phyloP scores from a whole-genome alignment of 176 grass and related monocot species.

The Aegilops bicornis region DNA sequence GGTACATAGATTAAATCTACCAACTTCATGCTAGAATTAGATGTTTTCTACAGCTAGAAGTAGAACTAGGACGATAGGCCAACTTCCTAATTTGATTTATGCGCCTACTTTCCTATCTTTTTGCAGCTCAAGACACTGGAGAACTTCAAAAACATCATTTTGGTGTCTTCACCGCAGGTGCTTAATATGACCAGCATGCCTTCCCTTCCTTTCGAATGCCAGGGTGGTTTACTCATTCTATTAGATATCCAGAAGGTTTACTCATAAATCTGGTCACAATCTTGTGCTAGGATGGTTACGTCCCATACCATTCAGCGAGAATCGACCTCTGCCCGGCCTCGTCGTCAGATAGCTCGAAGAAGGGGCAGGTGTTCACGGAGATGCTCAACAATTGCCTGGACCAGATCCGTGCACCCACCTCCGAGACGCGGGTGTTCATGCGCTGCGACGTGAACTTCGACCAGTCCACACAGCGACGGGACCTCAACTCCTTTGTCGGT shows the following conservation, averaged over 20 bases:
- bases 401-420: conserved; percentile 64
- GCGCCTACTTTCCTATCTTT: conserved; percentile 20
- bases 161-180: conserved; percentile 93
- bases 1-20: conserved; percentile 37
- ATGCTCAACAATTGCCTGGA: conserved; percentile 89
- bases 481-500: conserved; percentile 82
- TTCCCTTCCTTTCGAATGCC: background rate
- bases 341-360: conserved; percentile 64
- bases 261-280: background rate
- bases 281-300: conserved; percentile 73
- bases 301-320: conserved; percentile 89
- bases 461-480: conserved; percentile 51
- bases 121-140: conserved; percentile 83
- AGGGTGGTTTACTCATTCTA: background rate
- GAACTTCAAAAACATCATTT: conserved; percentile 85
- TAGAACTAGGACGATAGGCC: background rate
- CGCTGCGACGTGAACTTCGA: conserved; percentile 84
- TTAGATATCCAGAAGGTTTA: background rate
- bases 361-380: conserved; percentile 71
- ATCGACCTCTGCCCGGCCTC: conserved; percentile 67
- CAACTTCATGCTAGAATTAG: background rate
- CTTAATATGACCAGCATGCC: conserved; percentile 2
- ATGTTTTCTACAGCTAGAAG: background rate
- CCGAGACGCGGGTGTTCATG: conserved; percentile 66
- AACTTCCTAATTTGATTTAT: conserved; percentile 11